Conservation (phyloP, 352 stramenopile genomes). For the Phytophthora sp. region DNA sequence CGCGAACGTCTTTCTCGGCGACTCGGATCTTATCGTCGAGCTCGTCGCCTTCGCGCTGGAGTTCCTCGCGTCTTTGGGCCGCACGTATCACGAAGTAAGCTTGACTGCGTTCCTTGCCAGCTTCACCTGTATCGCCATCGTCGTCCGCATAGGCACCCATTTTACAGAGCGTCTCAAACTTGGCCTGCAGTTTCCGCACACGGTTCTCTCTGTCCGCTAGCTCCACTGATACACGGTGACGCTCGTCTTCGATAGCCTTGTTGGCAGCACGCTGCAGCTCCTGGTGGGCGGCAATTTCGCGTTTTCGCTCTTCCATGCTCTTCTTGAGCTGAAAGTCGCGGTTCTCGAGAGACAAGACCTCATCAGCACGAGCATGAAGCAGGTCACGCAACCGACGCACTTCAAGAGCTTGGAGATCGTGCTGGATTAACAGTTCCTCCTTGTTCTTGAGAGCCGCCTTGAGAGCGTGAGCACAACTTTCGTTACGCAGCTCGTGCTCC, state of each 20-base stretch:
- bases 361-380: conserved; percentile 88
- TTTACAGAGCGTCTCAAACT: conserved; percentile 93
- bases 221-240: conserved; percentile 93
- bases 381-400: conserved; percentile 91
- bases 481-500: conserved; percentile 92
- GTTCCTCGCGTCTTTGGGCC: conserved; percentile 94
- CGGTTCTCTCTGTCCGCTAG: conserved; percentile 84
- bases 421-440: conserved; percentile 93
- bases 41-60: conserved; percentile 95
- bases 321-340: conserved; percentile 93
- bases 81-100: conserved; percentile 96
- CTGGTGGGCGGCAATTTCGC: conserved; percentile 87
- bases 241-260: conserved; percentile 92
- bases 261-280: conserved; percentile 92
- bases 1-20: conserved; percentile 93
- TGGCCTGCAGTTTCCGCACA: conserved; percentile 93
- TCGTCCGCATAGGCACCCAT: conserved; percentile 69
- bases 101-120: conserved; percentile 78
- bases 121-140: conserved; percentile 71
- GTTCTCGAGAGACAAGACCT: conserved; percentile 95
- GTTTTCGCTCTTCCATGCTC: conserved; percentile 94
- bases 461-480: conserved; percentile 83
- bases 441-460: conserved; percentile 86
- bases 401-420: conserved; percentile 95
- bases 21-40: conserved; percentile 95